Evolutionary conservation across 2,329 filamentous ascomycete species (phyloP), one percentile per base, ranked within the genome.

Genomic region (Ilyonectria mors-panacis): DNA sequence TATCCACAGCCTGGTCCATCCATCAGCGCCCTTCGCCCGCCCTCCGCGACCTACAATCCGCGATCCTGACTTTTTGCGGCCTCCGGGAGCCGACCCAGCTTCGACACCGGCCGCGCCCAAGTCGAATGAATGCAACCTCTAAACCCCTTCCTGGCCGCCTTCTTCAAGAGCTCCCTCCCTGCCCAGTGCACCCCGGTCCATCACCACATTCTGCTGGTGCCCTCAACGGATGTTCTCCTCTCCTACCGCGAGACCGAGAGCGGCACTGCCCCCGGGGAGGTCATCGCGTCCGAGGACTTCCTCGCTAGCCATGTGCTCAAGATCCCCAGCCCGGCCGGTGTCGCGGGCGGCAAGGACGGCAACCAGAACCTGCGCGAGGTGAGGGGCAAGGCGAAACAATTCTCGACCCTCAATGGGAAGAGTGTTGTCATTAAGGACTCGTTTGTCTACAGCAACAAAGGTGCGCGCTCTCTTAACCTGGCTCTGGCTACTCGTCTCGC

Each of bases 81-180:
- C 67, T 70, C 59, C 72, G 69, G 73, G 73, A 70, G 73, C 74
- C 75, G 77, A 77, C 66, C 70, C 56, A 75, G 66, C 65, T 71
- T 74, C 70, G 71, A 76, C 63, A 73, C 33, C 70, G 63, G 64
- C 74, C 70, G 70, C 62, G 61, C 65, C 62, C 70, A 76, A 80
- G 78, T 74, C 79, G 81, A 81, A 78, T 82, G 81, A 83, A 97
- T 97, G 95, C 95, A 95, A 92, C 94, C 96, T 86, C 89, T 98
- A 91, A 99, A 99, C 85, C 96, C 96, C 82, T 98, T 98, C 85
- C 89, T 99, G 83, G 92, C 93, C 87, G 94, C 95, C 88, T 98
- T 99, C 91, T 98, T 98, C 89, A 94, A 94, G 86, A 98, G 94
- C 89, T 91, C 94, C 81, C 89, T 98, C 80, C 92, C 93, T 75